phyloP scores from a whole-genome alignment of 192 early-diverging fungal species.

The Lunasporangiospora selenospora region DNA sequence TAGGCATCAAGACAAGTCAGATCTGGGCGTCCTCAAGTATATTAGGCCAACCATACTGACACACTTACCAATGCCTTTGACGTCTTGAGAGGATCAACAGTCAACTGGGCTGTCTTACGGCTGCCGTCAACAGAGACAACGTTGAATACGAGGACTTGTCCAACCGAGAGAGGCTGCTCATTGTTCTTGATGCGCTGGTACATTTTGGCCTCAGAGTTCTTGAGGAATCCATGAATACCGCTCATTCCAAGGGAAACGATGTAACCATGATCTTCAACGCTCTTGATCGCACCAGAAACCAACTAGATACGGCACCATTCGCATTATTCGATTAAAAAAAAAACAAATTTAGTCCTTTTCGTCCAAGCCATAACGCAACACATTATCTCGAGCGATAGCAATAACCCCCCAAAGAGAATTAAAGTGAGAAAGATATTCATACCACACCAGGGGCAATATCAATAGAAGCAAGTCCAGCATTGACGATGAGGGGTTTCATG shows the following conservation, averaged over 20 bases:
- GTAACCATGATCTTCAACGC: constrained; percentile 95
- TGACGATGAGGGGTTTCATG: constrained; percentile 80
- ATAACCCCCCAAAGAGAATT: too few relatives aligned
- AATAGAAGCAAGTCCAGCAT: constrained; percentile 65
- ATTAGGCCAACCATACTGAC: too few relatives aligned
- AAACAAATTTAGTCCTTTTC: too few relatives aligned
- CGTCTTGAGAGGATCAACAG: constrained; percentile 66
- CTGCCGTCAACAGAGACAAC: constrained; percentile 68
- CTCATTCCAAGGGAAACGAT: constrained; percentile 79
- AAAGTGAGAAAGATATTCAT: too few relatives aligned
- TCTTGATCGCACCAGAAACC: constrained; percentile 73
- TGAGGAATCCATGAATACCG: constrained; percentile 75
- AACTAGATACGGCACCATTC: too few relatives aligned
- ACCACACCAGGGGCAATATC: constrained; percentile 79
- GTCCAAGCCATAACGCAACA: too few relatives aligned
- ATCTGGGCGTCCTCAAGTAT: too few relatives aligned
- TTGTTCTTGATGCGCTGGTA: constrained; percentile 70
- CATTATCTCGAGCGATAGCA: too few relatives aligned
- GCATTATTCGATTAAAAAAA: too few relatives aligned
- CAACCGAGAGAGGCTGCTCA: constrained; percentile 66
- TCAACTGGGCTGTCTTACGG: constrained; percentile 69
- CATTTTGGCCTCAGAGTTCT: constrained; percentile 67
- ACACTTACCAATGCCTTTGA: constrained; percentile 57
- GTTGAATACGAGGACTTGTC: constrained; percentile 75
- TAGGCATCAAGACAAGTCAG: too few relatives aligned